A percentile compares a stretch with the other conserved stretches of the same genome.
phyloP scores from a whole-genome alignment of 164 flowering plant genomes.

The Aristolochia contorta region DNA sequence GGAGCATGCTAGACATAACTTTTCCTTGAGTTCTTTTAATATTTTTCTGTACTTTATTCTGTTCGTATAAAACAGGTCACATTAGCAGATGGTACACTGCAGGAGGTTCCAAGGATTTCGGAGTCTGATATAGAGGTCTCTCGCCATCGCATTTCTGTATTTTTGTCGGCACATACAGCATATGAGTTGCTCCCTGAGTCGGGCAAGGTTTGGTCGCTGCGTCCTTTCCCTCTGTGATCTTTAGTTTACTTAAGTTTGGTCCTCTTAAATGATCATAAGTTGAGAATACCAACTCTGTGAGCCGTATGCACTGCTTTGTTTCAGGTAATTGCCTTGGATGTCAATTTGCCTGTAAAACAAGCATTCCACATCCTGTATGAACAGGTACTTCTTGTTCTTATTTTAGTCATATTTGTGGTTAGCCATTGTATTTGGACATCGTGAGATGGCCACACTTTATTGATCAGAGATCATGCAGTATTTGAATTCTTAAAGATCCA shows the following conservation, averaged over 20 bases:
- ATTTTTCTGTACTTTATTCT: background rate
- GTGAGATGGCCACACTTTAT: no score
- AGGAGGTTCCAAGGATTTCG: conserved; percentile 44
- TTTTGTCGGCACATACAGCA: conserved; percentile 60
- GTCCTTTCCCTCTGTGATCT: conserved; percentile 8
- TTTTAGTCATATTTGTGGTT: no score
- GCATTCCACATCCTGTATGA: conserved; percentile 88
- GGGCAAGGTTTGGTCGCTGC: conserved; percentile 76
- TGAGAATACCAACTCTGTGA: conserved; percentile 4
- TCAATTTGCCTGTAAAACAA: conserved; percentile 80
- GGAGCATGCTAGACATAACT: background rate
- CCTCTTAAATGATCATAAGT: background rate
- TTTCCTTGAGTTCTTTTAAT: background rate
- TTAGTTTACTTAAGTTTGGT: background rate
- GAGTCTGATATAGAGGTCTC: conserved; percentile 67
- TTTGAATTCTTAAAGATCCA: no score
- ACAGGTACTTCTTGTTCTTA: conserved; percentile 43
- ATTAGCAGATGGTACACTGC: conserved; percentile 34
- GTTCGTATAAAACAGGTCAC: conserved; percentile 27
- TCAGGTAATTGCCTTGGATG: conserved; percentile 82
- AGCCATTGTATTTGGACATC: no score
- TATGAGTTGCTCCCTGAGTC: conserved; percentile 84
- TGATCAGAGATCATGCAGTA: no score
- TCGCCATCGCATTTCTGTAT: conserved; percentile 57
- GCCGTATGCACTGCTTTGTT: background rate